Base-by-base conservation (phyloP, 2,329 filamentous ascomycete species). In the Pseudonectria foliicola region DNA sequence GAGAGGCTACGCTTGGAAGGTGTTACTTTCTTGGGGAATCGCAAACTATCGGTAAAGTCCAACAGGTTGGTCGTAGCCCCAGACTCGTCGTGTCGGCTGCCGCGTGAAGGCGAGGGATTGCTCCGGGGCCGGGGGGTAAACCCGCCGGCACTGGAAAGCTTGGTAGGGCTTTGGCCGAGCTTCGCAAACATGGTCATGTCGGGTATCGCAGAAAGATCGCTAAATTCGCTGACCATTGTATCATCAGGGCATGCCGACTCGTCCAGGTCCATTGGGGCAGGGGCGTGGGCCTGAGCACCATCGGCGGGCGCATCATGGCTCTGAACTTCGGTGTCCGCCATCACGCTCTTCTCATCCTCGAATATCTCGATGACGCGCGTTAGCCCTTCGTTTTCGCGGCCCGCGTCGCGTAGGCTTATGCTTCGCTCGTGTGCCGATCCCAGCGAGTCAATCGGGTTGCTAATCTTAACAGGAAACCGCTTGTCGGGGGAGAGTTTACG, bases 131-230 rank as follows among this genome's bases (percentile, higher is more conserved):
- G 63, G n/a, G 60, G 60, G 8, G 63, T 61, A 13, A 60, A 52
- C 12, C 62, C 51, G 58, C 52, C 66, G 43, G 56, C 48, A 42
- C 45, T 60, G 43, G 62, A 66, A 49, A 61, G 59, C 50, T 76
- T 81, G 15, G 68, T 65, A 11, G 80, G 77, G 27, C 72, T 82
- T 42, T 82, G 76, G 36, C 80, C 78, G 35, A 92, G 64, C 44
- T 79, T 80, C 7, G 85, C 81, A 52, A 93, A 87, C 51, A 81
- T 80, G 13, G 87, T 92, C 77, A 92, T 77, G 50, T 90, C 86
- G 6, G 87, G 87, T 35, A 95, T 77, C 7, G 86, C 87, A 2
- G 90, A 95, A 61, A 95, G 95, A 10, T 75, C 79, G 66, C 87
- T 95, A 56, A 94, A 84, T 4, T 81, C 81, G 70, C 86, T 95